These are phyloP conservation scores for Colletotrichum ledebouriae DNA, from an alignment of 2,329 filamentous ascomycete species.

Conservation along the genomic window DNA sequence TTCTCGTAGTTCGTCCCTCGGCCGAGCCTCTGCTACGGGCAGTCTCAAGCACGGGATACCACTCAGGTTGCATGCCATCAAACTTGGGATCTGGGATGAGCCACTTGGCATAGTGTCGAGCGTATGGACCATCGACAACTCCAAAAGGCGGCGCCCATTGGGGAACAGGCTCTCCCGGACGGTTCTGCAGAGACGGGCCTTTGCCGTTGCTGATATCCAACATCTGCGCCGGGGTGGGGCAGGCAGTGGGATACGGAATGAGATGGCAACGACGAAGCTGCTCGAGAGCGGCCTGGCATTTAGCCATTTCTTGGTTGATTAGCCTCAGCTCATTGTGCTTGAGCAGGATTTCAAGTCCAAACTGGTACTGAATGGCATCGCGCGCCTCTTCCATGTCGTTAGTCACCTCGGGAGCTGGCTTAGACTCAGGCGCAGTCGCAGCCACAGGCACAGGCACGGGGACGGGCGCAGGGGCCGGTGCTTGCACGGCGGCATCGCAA, in stretches of 20 bases:
- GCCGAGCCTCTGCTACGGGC: conserved; percentile 60
- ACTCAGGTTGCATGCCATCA: conserved; percentile 73
- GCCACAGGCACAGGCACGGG: conserved; percentile 40
- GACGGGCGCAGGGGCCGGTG: conserved; percentile 37
- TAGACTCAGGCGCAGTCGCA: conserved; percentile 42
- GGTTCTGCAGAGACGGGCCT: conserved; percentile 76
- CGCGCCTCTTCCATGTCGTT: conserved; percentile 67
- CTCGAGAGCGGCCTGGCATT: conserved; percentile 93
- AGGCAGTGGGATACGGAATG: conserved; percentile 86
- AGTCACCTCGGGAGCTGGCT: conserved; percentile 36
- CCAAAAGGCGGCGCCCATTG: conserved; percentile 90
- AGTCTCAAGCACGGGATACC: conserved; percentile 57
- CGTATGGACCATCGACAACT: conserved; percentile 91
- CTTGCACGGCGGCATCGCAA: conserved; percentile 37
- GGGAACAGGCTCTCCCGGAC: conserved; percentile 74
- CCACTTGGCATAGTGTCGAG: conserved; percentile 96
- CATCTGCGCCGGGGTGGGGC: conserved; percentile 76
- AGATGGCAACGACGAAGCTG: conserved; percentile 93
- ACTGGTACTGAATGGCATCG: conserved; percentile 85
- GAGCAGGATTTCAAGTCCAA: conserved; percentile 90
- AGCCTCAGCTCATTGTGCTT: conserved; percentile 95
- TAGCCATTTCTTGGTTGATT: conserved; percentile 96
- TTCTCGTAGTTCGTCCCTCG: conserved; percentile 85
- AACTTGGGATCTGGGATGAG: conserved; percentile 90
- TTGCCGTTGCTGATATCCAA: conserved; percentile 79